Evolutionary conservation across 2,329 filamentous ascomycete species (phyloP).

Genomic region (Epichloe uncinata): DNA sequence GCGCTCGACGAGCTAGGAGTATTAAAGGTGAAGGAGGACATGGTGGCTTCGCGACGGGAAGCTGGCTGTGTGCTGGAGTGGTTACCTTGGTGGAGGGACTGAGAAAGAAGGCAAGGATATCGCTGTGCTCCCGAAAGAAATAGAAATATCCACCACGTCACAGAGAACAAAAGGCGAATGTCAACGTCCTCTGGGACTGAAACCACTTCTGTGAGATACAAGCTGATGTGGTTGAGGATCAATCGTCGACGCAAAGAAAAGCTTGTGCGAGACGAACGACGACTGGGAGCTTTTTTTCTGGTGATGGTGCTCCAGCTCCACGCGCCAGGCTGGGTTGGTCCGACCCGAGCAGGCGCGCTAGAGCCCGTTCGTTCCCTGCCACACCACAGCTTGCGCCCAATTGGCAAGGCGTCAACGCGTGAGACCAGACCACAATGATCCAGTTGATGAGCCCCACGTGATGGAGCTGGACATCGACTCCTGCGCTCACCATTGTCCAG

Average conservation of each 20-base stretch:
- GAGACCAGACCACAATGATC: neutral
- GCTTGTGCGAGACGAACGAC: neutral
- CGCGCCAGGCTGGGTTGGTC: constrained; percentile 1
- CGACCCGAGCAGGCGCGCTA: neutral
- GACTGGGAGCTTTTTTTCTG: constrained; percentile 6
- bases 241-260: constrained; percentile 1
- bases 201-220: neutral
- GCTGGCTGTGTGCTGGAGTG: neutral
- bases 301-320: constrained; percentile 5
- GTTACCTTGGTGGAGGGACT: neutral
- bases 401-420: no score
- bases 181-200: neutral
- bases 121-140: neutral
- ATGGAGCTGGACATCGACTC: constrained; percentile 1
- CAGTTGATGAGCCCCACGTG: constrained; percentile 6
- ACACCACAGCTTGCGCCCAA: no score
- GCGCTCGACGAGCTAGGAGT: constrained; percentile 20
- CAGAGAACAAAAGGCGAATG: neutral
- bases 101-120: neutral
- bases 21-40: constrained; percentile 29
- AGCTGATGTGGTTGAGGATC: neutral
- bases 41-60: constrained; percentile 11
- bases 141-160: neutral
- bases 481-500: neutral
- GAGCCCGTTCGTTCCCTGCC: no score